These are phyloP conservation scores for Cicer chorassanicum DNA, from an alignment of 306 rosid genomes.

Conservation along the genomic window DNA sequence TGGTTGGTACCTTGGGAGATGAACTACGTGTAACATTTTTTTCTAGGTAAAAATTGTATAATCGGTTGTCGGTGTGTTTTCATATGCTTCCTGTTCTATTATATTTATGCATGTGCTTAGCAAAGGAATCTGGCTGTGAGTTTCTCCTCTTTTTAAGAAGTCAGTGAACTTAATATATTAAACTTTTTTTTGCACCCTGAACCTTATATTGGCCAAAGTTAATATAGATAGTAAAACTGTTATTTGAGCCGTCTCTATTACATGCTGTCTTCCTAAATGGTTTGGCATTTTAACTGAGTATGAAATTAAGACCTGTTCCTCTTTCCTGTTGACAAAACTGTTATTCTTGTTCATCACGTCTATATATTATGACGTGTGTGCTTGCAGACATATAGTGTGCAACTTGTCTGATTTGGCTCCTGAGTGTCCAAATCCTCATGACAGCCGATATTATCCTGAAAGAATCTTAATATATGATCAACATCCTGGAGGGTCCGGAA, in stretches of 20 bases:
- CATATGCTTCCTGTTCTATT: background rate
- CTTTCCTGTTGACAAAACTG: constrained; percentile 18
- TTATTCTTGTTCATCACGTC: constrained; percentile 26
- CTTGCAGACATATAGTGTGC: constrained; percentile 74
- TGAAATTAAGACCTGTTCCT: constrained; percentile 10
- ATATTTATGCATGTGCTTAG: constrained; percentile 8
- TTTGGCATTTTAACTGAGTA: background rate
- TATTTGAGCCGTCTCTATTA: constrained; percentile 15
- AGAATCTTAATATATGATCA: constrained; percentile 87
- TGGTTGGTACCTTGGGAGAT: constrained; percentile 14
- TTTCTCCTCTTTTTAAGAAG: constrained; percentile 18
- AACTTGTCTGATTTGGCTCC: constrained; percentile 86
- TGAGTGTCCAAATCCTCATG: constrained; percentile 84
- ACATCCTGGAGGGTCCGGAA: constrained; percentile 86
- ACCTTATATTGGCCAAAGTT: constrained; percentile 19
- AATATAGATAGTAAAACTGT: constrained; percentile 8
- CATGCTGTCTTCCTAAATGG: constrained; percentile 35
- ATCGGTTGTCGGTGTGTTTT: constrained; percentile 13
- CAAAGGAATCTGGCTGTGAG: constrained; percentile 11
- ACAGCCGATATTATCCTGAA: constrained; percentile 76
- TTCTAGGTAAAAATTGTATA: background rate
- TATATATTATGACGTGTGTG: constrained; percentile 34
- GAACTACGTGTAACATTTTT: background rate
- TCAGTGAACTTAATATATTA: background rate
- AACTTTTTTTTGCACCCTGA: constrained; percentile 16